Evolutionary conservation across 2,329 filamentous ascomycete species (phyloP).

Genomic region (Alternaria sp.): DNA sequence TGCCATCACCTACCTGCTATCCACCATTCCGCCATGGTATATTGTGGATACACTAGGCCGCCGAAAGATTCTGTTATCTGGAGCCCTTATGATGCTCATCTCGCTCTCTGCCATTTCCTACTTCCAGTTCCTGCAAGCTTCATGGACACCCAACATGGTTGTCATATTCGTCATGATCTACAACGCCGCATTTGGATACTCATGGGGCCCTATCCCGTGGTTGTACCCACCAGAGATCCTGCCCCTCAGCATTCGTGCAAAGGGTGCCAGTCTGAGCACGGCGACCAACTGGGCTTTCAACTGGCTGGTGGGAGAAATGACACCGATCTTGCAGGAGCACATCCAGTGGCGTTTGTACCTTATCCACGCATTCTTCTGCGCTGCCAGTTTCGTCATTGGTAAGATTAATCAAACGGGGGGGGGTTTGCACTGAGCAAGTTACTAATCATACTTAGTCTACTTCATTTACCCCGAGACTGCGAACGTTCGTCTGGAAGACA

Average conservation of each 20-base stretch:
- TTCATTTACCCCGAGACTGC: constrained; percentile 98
- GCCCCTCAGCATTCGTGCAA: constrained; percentile 93
- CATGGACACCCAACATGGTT: constrained; percentile 79
- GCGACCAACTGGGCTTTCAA: constrained; percentile 99
- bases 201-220: constrained; percentile 99
- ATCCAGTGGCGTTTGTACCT: constrained; percentile 96
- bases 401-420: constrained; percentile 57
- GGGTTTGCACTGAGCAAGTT: constrained; percentile 8
- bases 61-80: constrained; percentile 85
- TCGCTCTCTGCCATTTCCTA: constrained; percentile 91
- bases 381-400: constrained; percentile 95
- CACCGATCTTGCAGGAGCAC: constrained; percentile 87
- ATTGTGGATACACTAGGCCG: constrained; percentile 92
- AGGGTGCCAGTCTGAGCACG: constrained; percentile 94
- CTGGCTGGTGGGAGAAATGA: constrained; percentile 95
- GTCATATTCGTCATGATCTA: constrained; percentile 98
- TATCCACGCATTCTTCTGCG: constrained; percentile 96
- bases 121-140: constrained; percentile 88
- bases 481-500: constrained; percentile 93
- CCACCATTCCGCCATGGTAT: constrained; percentile 96
- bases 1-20: constrained; percentile 86
- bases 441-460: constrained; percentile 71
- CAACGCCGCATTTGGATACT: constrained; percentile 95
- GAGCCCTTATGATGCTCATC: constrained; percentile 87
- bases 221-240: constrained; percentile 98